A percentile compares a stretch with the other conserved stretches of the same genome.
Evolutionary conservation across 306 rosid species (phyloP).

Genomic region (Vigna mungo): DNA sequence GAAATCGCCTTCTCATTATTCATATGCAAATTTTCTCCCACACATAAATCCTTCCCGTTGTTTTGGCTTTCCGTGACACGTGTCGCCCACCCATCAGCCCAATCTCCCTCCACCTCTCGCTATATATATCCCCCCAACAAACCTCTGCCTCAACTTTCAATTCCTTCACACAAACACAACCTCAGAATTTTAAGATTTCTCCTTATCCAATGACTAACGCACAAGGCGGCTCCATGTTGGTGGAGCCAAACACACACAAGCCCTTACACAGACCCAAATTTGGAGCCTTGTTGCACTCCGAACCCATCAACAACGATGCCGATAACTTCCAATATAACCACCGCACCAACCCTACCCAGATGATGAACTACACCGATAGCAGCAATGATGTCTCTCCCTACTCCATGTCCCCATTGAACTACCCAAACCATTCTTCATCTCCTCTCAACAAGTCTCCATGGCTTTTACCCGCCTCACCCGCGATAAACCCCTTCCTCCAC

Average conservation of each 20-base stretch:
- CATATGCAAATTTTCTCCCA: not conserved
- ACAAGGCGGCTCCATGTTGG: conserved; percentile 50
- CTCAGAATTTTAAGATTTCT: not conserved
- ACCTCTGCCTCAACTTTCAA: conserved; percentile 16
- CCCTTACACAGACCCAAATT: conserved; percentile 51
- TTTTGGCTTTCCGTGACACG: conserved; percentile 49
- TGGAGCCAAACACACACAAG: conserved; percentile 33
- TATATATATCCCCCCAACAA: conserved; percentile 41
- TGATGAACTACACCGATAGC: conserved; percentile 20
- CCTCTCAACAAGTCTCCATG: conserved; percentile 82
- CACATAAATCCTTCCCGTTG: not conserved
- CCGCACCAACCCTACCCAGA: conserved; percentile 42
- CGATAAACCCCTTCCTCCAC: conserved; percentile 25
- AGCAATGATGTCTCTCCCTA: conserved; percentile 61
- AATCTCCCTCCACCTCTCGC: not conserved
- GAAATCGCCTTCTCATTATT: conserved; percentile 39
- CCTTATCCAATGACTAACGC: conserved; percentile 54
- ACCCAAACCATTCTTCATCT: conserved; percentile 49
- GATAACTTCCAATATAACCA: not conserved
- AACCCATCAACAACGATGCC: conserved; percentile 35
- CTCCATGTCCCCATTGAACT: conserved; percentile 70
- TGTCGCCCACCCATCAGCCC: conserved; percentile 44
- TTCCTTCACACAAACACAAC: not conserved
- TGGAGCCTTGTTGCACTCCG: conserved; percentile 64
- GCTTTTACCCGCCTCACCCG: conserved; percentile 49